Percentiles rank a stretch among this genome's conserved stretches.
These are phyloP conservation scores for Bipolaris bicolor DNA, from an alignment of 2,329 filamentous ascomycete genomes.

Conservation along the genomic window DNA sequence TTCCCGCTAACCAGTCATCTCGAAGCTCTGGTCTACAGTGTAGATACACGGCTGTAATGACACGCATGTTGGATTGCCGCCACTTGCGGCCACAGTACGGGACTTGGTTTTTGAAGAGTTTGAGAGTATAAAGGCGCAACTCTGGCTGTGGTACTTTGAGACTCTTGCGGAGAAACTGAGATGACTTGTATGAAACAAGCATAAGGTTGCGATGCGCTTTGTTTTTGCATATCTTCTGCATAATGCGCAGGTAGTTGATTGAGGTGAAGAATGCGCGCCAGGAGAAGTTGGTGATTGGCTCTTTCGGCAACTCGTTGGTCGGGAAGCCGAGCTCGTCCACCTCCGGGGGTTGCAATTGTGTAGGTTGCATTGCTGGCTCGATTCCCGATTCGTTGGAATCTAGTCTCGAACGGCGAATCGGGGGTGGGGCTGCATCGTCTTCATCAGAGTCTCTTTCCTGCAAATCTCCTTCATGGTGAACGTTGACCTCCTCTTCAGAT, in stretches of 20 bases:
- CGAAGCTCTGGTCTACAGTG: constrained; percentile 90
- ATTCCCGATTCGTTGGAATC: constrained; percentile 37
- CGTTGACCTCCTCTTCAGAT: constrained; percentile 33
- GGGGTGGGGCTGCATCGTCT: constrained; percentile 80
- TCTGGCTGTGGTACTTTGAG: constrained; percentile 88
- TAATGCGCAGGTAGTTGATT: constrained; percentile 92
- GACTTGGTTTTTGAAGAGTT: constrained; percentile 98
- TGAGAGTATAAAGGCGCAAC: constrained; percentile 90
- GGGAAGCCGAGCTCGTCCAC: constrained; percentile 91
- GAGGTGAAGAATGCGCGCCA: constrained; percentile 93
- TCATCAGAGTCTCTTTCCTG: constrained; percentile 44
- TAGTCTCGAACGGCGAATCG: constrained; percentile 66
- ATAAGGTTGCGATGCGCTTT: constrained; percentile 95
- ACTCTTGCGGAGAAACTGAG: constrained; percentile 87
- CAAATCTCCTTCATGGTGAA: constrained; percentile 25
- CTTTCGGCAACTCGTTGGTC: constrained; percentile 69
- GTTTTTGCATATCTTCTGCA: constrained; percentile 96
- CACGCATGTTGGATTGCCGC: constrained; percentile 97
- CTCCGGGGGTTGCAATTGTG: constrained; percentile 52
- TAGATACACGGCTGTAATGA: constrained; percentile 95
- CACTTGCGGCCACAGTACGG: constrained; percentile 98
- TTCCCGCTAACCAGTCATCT: constrained; percentile 92
- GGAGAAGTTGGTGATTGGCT: constrained; percentile 87
- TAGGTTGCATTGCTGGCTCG: constrained; percentile 35
- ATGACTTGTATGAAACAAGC: constrained; percentile 94